Base-by-base conservation (phyloP, 1,284 basidiomycete species). In the Mrakiaceae sp. region DNA sequence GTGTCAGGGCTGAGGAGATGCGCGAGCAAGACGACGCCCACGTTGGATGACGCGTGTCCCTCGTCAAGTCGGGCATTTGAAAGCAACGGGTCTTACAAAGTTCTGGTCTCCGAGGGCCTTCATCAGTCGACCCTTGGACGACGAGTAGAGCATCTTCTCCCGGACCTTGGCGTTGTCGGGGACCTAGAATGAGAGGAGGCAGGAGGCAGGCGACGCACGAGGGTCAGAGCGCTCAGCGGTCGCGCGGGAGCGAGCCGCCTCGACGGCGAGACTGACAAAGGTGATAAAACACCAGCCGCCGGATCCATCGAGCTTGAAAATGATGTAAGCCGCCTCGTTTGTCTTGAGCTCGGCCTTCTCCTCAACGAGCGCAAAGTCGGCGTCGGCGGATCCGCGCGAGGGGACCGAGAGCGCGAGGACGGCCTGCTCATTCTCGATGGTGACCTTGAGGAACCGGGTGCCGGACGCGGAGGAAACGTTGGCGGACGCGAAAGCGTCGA, bases 111-210 rank as follows among this genome's bases (percentile, higher is more conserved):
- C 60, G 42, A 66, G 64, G 27, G 64, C 64, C 49, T 66, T 66
- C 6, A 47, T 52, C 43, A 66, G 64, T 4, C 64, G 54, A 14
- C 55, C 51, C 42, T 66, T 66, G 54, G 55, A 58, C n/a, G 60
- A 62, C 10, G 64, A 66, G 55, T 66, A 66, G 42, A 66, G 49
- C 64, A 66, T 66, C 60, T 66, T 66, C 49, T 66, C 64, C 40
- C 64, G 60, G 9, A 63, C 64, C 50, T 66, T 66, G 7, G 64
- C 64, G 7, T 53, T 59, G 42, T 64, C 64, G 2, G 64, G 64
- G 14, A 64, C 64, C 64, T 64, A n/a, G 11, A 12, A 16, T 7
- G n/a, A 44, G 40, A 8, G 14, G 14, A 52, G 27, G 14, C 51
- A 16, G 14, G 27, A n/a, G n/a, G 9, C 51, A 52, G 51, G 48